A percentile compares a stretch with the other conserved stretches of the same genome.
These are phyloP conservation scores for Metarhizium sp. DNA, from an alignment of 2,329 filamentous ascomycete genomes.

Conservation along the genomic window DNA sequence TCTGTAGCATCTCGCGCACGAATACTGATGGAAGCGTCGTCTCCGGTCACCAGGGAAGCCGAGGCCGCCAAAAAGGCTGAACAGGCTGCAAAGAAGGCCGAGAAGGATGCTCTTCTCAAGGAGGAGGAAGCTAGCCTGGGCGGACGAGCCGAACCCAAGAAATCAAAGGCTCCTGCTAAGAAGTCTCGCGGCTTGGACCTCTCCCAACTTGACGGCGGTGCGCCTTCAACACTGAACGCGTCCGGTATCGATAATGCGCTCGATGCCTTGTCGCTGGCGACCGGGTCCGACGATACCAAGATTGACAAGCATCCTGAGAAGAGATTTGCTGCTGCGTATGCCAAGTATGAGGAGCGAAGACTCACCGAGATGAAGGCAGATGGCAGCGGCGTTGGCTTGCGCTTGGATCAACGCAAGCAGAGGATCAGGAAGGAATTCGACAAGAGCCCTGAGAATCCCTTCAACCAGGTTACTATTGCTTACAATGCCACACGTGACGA, in stretches of 20 bases:
- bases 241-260: constrained; percentile 89
- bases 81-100: constrained; percentile 85
- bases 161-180: constrained; percentile 57
- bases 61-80: constrained; percentile 62
- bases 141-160: constrained; percentile 53
- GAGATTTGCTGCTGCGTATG: constrained; percentile 77
- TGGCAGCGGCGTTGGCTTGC: constrained; percentile 59
- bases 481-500: constrained; percentile 79
- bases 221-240: constrained; percentile 59
- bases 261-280: constrained; percentile 66
- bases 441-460: constrained; percentile 89
- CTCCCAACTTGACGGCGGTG: constrained; percentile 59
- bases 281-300: constrained; percentile 49
- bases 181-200: constrained; percentile 67
- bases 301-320: constrained; percentile 84
- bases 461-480: constrained; percentile 70
- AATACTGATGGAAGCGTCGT: not conserved
- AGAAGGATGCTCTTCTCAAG: constrained; percentile 71
- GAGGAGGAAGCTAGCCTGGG: constrained; percentile 67
- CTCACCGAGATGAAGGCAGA: constrained; percentile 80
- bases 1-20: not conserved
- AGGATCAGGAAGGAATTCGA: constrained; percentile 87
- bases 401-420: constrained; percentile 76
- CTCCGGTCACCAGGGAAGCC: constrained; percentile 20
- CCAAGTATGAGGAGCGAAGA: constrained; percentile 71